Conservation (phyloP, 2,329 filamentous ascomycete species). For the Paracorniculantispora psalliotae region DNA sequence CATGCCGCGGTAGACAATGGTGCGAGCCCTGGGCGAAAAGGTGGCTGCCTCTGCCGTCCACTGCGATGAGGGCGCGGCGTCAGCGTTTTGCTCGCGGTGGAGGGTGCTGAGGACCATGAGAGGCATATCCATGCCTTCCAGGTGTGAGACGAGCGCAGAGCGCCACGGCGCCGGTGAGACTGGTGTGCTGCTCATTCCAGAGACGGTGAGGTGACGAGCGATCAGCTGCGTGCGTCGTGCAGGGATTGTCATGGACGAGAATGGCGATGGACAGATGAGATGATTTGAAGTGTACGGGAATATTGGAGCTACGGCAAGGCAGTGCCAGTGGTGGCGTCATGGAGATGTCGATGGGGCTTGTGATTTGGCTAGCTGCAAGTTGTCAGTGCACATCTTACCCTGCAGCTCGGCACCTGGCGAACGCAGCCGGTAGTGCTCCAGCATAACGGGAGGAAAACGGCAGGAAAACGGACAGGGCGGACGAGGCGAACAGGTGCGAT, state of each 20-base stretch:
- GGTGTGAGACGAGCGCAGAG: slow-evolving; percentile 45
- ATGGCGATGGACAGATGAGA: not conserved
- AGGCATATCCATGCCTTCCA: slow-evolving; percentile 42
- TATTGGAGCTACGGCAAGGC: not conserved
- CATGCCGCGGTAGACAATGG: slow-evolving; percentile 81
- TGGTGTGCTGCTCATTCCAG: slow-evolving; percentile 22
- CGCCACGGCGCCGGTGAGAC: slow-evolving; percentile 48
- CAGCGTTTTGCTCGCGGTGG: slow-evolving; percentile 26
- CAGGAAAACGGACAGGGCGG: not conserved
- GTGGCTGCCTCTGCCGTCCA: slow-evolving; percentile 41
- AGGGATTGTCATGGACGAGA: slow-evolving; percentile 12
- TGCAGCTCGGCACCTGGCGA: not conserved
- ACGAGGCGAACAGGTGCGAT: not conserved
- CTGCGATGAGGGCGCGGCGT: not conserved
- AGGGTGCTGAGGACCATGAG: slow-evolving; percentile 49
- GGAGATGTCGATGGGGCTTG: not conserved
- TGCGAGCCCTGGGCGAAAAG: slow-evolving; percentile 58
- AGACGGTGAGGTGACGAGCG: slow-evolving; percentile 22
- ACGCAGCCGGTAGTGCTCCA: not conserved
- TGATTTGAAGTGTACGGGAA: not conserved
- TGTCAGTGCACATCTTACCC: not conserved
- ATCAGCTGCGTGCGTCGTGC: slow-evolving; percentile 25
- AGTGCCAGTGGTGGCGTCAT: slow-evolving; percentile 4
- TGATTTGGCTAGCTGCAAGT: not conserved
- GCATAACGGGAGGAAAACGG: not conserved